phyloP scores from a whole-genome alignment of 2,329 filamentous ascomycete genomes.

The Aschersonia sp. region DNA sequence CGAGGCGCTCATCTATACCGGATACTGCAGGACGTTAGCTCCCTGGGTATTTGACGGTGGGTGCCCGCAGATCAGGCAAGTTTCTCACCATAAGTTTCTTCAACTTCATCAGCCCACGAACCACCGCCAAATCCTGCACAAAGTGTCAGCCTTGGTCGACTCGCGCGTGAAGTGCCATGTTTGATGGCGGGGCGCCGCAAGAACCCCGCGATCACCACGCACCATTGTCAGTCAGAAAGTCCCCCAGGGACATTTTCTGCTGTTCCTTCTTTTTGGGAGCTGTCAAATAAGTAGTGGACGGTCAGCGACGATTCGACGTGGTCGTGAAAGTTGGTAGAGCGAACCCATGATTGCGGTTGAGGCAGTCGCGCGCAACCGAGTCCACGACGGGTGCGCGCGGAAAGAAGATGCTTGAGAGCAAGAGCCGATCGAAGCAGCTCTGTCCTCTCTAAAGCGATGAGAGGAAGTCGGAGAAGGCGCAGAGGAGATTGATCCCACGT shows the following conservation, averaged over 20 bases:
- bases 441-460: constrained; percentile 8
- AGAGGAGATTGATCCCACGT: constrained; percentile 1
- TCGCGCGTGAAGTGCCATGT: no score
- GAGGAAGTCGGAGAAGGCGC: not conserved
- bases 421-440: constrained; percentile 14
- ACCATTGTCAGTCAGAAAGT: constrained; percentile 90
- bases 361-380: constrained; percentile 30
- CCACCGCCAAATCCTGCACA: constrained; percentile 39
- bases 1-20: constrained; percentile 14
- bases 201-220: constrained; percentile 22
- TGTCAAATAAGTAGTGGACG: constrained; percentile 17
- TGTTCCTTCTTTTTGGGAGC: constrained; percentile 86
- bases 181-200: constrained; percentile 9
- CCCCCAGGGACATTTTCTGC: constrained; percentile 95
- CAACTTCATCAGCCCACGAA: constrained; percentile 98
- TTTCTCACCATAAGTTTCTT: constrained; percentile 64
- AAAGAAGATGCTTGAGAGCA: constrained; percentile 5
- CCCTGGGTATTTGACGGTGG: no score
- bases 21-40: constrained; percentile 11
- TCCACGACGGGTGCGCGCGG: constrained; percentile 24
- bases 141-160: not conserved
- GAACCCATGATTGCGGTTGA: constrained; percentile 47
- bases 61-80: not conserved
- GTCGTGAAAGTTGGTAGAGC: constrained; percentile 9
- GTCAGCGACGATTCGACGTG: not conserved